Evolutionary conservation across 192 early-diverging fungal species (phyloP).

Genomic region (Umbelopsis vinacea): DNA sequence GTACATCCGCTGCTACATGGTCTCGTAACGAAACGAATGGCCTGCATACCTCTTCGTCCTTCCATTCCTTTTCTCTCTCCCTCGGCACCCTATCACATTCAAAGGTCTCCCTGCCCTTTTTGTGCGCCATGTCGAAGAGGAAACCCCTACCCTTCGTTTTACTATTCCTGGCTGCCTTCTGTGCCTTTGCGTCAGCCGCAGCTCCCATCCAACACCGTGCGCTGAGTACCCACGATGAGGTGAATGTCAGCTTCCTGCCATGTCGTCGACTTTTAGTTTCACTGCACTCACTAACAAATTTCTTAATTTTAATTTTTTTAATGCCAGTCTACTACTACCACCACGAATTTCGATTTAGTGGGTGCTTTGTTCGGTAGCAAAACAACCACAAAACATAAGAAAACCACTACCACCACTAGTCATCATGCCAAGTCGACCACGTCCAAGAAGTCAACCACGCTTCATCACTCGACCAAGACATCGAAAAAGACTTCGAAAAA

Average conservation of each 20-base stretch:
- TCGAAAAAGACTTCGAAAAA: no score
- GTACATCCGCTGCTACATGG: background rate
- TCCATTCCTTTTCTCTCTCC: background rate
- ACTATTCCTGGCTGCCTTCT: background rate
- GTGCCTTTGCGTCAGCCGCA: background rate
- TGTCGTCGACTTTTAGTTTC: no score
- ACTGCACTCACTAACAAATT: no score
- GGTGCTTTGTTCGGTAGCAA: background rate
- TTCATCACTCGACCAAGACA: background rate
- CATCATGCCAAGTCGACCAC: background rate
- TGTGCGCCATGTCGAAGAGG: constrained; percentile 7
- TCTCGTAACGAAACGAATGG: background rate
- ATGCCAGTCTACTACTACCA: background rate
- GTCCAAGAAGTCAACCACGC: background rate
- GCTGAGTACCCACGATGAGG: background rate
- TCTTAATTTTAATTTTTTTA: background rate
- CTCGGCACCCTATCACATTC: no score
- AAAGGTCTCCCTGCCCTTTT: background rate
- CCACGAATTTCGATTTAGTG: background rate
- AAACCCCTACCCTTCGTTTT: constrained; percentile 19
- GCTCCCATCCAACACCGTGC: background rate
- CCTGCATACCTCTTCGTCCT: background rate
- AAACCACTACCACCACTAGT: background rate
- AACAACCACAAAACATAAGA: no score
- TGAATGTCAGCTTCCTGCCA: background rate